Conservation (phyloP, 768 basidiomycete species). For the Dendrothele bispora region DNA sequence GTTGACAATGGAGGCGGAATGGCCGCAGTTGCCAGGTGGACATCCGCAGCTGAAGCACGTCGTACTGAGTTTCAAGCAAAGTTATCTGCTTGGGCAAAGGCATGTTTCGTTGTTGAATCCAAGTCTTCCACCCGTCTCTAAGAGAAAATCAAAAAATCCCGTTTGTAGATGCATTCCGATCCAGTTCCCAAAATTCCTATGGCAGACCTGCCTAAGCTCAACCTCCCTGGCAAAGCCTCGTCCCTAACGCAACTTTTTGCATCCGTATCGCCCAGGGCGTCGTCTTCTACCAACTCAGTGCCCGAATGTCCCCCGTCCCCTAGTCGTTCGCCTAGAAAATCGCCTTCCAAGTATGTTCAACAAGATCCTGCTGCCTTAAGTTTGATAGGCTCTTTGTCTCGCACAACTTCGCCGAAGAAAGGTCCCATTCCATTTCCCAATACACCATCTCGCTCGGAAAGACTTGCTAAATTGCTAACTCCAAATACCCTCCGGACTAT, state of each 20-base stretch:
- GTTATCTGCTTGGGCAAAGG: slow-evolving; percentile 65
- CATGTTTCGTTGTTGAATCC: slow-evolving; percentile 27
- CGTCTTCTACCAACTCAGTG: slow-evolving; percentile 39
- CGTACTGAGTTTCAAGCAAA: slow-evolving; percentile 58
- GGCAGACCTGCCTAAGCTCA: slow-evolving; percentile 64
- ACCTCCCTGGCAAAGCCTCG: slow-evolving; percentile 54
- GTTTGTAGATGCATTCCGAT: slow-evolving; percentile 50
- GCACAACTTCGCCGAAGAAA: slow-evolving; percentile 45
- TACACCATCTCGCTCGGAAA: slow-evolving; percentile 56
- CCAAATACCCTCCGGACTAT: slow-evolving; percentile 57
- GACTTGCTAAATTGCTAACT: slow-evolving; percentile 39
- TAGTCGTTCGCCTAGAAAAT: slow-evolving; percentile 34
- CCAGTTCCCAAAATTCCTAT: slow-evolving; percentile 60
- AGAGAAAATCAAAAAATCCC: slow-evolving; percentile 6
- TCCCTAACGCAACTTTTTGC: slow-evolving; percentile 70
- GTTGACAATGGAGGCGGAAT: slow-evolving; percentile 81
- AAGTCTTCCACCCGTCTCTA: not conserved
- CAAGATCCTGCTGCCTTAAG: slow-evolving; percentile 51
- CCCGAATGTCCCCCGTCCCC: slow-evolving; percentile 42
- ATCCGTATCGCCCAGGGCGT: slow-evolving; percentile 70
- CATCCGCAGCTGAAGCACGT: slow-evolving; percentile 63
- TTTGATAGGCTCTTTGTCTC: slow-evolving; percentile 38
- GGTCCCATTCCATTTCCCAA: slow-evolving; percentile 54
- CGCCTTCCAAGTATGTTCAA: slow-evolving; percentile 34
- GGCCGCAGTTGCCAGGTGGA: slow-evolving; percentile 89